Conservation (phyloP, 2,329 filamentous ascomycete species). For the Paraphaeosphaeria sporulosa region DNA sequence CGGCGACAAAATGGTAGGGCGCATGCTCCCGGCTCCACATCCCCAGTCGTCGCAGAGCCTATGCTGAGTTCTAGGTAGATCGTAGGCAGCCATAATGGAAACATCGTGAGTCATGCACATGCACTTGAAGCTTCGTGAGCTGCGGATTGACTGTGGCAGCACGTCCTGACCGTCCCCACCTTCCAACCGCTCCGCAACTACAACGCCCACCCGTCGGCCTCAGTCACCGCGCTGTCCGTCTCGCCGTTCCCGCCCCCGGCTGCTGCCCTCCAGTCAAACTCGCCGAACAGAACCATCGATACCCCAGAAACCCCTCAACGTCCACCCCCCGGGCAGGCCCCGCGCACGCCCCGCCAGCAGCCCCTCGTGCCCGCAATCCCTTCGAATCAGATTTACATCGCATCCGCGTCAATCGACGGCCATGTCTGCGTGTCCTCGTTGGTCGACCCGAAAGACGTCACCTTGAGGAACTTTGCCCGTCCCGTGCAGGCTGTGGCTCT, state of each 20-base stretch:
- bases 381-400: slow-evolving; percentile 92
- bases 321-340: slow-evolving; percentile 48
- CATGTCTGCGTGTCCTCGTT: slow-evolving; percentile 92
- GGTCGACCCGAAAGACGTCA: slow-evolving; percentile 86
- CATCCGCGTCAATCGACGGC: slow-evolving; percentile 92
- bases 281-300: slow-evolving; percentile 32
- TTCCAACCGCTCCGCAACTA: slow-evolving; percentile 86
- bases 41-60: slow-evolving; percentile 70
- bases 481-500: slow-evolving; percentile 91
- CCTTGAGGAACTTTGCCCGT: slow-evolving; percentile 89
- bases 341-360: slow-evolving; percentile 61
- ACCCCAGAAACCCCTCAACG: slow-evolving; percentile 34
- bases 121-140: not conserved
- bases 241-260: slow-evolving; percentile 77
- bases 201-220: slow-evolving; percentile 85
- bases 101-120: slow-evolving; percentile 72
- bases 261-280: slow-evolving; percentile 42
- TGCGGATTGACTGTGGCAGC: slow-evolving; percentile 58
- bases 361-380: slow-evolving; percentile 72
- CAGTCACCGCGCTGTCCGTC: slow-evolving; percentile 86
- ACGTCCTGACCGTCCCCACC: slow-evolving; percentile 83
- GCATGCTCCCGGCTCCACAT: slow-evolving; percentile 18
- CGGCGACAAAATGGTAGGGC: slow-evolving; percentile 91
- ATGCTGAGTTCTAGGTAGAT: slow-evolving; percentile 64
- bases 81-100: slow-evolving; percentile 94